phyloP scores from a whole-genome alignment of 768 basidiomycete species.

The Calocybe cyanea region DNA sequence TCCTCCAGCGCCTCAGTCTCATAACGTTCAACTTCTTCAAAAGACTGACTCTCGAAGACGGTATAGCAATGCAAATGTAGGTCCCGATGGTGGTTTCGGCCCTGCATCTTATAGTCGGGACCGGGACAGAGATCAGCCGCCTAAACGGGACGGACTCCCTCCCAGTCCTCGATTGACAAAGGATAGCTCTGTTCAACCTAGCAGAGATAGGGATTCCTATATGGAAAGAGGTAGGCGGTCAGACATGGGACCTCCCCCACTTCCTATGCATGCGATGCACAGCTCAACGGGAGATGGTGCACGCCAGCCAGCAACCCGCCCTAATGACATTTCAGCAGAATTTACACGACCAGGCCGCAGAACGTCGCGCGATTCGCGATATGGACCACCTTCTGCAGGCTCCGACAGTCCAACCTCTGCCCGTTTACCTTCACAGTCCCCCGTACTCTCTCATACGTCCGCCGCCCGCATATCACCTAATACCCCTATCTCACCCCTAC shows the following conservation, averaged over 20 bases:
- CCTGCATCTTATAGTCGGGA: conserved; percentile 19
- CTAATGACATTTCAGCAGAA: conserved; percentile 33
- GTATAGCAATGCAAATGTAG: conserved; percentile 28
- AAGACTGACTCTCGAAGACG: conserved; percentile 40
- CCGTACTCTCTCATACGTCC: conserved; percentile 39
- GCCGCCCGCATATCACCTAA: conserved; percentile 33
- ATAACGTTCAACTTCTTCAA: conserved; percentile 55
- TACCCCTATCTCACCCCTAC: conserved; percentile 25
- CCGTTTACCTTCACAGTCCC: conserved; percentile 39
- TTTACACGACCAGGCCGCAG: conserved; percentile 29
- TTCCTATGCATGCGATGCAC: conserved; percentile 35
- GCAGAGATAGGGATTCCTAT: conserved; percentile 27
- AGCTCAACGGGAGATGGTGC: conserved; percentile 34
- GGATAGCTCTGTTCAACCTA: conserved; percentile 22
- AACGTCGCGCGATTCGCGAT: conserved; percentile 41
- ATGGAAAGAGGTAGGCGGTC: conserved; percentile 37
- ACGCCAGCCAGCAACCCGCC: conserved; percentile 58
- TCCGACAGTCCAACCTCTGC: conserved; percentile 20
- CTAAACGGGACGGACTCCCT: conserved; percentile 35
- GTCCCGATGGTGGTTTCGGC: conserved; percentile 13
- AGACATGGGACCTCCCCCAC: conserved; percentile 51
- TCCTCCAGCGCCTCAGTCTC: conserved; percentile 27
- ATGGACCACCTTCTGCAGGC: conserved; percentile 27
- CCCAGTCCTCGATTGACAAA: conserved; percentile 32
- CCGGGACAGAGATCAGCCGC: conserved; percentile 24